Conservation (phyloP, 2,329 filamentous ascomycete genomes). For the Ophiostoma perfectum region DNA sequence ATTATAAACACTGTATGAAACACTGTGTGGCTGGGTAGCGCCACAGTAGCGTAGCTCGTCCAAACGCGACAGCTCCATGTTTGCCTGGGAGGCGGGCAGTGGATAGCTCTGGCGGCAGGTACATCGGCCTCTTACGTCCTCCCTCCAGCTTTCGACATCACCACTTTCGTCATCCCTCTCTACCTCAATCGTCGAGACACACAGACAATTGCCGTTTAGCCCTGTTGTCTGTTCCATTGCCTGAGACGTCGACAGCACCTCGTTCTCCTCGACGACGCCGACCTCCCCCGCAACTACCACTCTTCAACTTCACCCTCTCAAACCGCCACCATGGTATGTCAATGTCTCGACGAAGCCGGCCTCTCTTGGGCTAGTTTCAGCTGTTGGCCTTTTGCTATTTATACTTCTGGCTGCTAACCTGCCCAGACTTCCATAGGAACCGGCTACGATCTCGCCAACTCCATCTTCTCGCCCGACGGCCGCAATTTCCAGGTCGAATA, state of each 20-base stretch:
- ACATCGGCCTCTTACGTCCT: background rate
- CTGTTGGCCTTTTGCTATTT: background rate
- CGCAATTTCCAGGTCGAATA: conserved; percentile 99
- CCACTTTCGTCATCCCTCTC: background rate
- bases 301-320: background rate
- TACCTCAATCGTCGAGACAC: background rate
- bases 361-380: background rate
- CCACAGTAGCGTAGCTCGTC: background rate
- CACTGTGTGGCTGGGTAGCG: conserved; percentile 5
- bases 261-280: background rate
- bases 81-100: conserved; percentile 19
- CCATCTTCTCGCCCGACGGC: conserved; percentile 97
- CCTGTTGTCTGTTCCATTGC: background rate
- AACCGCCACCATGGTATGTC: conserved; percentile 11
- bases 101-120: conserved; percentile 12
- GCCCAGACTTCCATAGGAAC: conserved; percentile 96
- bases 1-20: background rate
- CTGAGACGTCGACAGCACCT: background rate
- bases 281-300: background rate
- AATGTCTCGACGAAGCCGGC: background rate
- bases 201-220: background rate
- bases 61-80: conserved; percentile 25
- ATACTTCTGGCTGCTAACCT: background rate
- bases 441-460: conserved; percentile 98
- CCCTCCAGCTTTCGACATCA: conserved; percentile 5